phyloP scores from a whole-genome alignment of 164 flowering plant species.

The Nymphaea colorata region DNA sequence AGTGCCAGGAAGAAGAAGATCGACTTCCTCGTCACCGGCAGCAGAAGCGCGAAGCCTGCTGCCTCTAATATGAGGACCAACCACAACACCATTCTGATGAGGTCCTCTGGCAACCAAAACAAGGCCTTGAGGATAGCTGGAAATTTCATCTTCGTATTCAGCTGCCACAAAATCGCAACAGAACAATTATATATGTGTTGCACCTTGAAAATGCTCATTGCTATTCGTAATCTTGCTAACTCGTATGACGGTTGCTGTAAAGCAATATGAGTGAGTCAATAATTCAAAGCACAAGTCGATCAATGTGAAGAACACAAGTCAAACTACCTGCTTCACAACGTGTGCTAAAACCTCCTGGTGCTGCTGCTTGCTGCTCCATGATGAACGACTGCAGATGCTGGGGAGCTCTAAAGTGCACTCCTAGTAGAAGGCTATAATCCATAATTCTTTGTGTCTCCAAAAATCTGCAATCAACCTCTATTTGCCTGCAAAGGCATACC shows the following conservation, averaged over 20 bases:
- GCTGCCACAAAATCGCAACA: not conserved
- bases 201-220: no score
- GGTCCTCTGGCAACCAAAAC: conserved; percentile 79
- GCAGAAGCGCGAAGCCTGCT: conserved; percentile 76
- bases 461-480: conserved; percentile 80
- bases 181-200: no score
- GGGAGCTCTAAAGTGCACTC: conserved; percentile 98
- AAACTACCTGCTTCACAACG: conserved; percentile 68
- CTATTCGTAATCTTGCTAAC: no score
- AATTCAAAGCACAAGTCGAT: no score
- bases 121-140: conserved; percentile 76
- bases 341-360: conserved; percentile 53
- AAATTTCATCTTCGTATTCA: conserved; percentile 55
- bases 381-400: conserved; percentile 49
- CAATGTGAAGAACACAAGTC: no score
- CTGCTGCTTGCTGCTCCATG: conserved; percentile 23
- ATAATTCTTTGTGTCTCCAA: conserved; percentile 75
- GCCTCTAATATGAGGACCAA: conserved; percentile 93
- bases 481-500: conserved; percentile 57
- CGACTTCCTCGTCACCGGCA: conserved; percentile 85
- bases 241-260: no score
- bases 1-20: conserved; percentile 95
- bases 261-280: no score
- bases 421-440: conserved; percentile 97
- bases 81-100: conserved; percentile 61